Evolutionary conservation across 2,329 filamentous ascomycete species (phyloP).

Genomic region (Colletotrichum truncatum): DNA sequence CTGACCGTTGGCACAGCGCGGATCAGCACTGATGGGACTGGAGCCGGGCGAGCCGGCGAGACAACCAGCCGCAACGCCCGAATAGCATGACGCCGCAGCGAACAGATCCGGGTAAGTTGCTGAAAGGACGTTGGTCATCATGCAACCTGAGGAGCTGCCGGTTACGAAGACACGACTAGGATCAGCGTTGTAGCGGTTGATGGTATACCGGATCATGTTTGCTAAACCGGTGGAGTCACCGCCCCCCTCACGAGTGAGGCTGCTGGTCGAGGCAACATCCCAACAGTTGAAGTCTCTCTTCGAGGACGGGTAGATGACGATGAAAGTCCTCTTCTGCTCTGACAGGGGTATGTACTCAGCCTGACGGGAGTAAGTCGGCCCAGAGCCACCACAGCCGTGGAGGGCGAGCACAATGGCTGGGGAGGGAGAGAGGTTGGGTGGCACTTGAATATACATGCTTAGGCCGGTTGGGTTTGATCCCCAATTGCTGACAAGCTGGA

Average conservation of each 20-base stretch:
- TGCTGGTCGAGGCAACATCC: slow-evolving; percentile 56
- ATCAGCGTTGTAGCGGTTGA: slow-evolving; percentile 54
- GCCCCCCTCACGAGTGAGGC: slow-evolving; percentile 56
- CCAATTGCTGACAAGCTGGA: slow-evolving; percentile 20
- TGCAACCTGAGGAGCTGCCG: slow-evolving; percentile 45
- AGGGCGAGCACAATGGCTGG: slow-evolving; percentile 29
- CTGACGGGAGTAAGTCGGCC: slow-evolving; percentile 15
- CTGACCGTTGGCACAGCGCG: slow-evolving; percentile 51
- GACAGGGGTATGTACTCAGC: slow-evolving; percentile 36
- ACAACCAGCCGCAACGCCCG: slow-evolving; percentile 45
- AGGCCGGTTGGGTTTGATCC: slow-evolving; percentile 29
- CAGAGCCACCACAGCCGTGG: slow-evolving; percentile 30
- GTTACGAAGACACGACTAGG: slow-evolving; percentile 54
- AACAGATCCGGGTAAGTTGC: slow-evolving; percentile 47
- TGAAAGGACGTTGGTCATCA: slow-evolving; percentile 47
- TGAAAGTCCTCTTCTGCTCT: slow-evolving; percentile 53
- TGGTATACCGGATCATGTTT: slow-evolving; percentile 59
- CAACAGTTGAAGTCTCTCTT: slow-evolving; percentile 49
- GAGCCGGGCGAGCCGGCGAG: slow-evolving; percentile 33
- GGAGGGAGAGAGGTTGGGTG: slow-evolving; percentile 3
- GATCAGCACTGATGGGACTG: slow-evolving; percentile 36
- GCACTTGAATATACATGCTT: slow-evolving; percentile 28
- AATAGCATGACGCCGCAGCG: slow-evolving; percentile 42
- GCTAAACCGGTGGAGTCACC: slow-evolving; percentile 57
- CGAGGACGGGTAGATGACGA: slow-evolving; percentile 43